Evolutionary conservation across 371 early-diverging fungal species (phyloP), one percentile per base, ranked within the genome.

Genomic region (Syncephalastrum racemosum): DNA sequence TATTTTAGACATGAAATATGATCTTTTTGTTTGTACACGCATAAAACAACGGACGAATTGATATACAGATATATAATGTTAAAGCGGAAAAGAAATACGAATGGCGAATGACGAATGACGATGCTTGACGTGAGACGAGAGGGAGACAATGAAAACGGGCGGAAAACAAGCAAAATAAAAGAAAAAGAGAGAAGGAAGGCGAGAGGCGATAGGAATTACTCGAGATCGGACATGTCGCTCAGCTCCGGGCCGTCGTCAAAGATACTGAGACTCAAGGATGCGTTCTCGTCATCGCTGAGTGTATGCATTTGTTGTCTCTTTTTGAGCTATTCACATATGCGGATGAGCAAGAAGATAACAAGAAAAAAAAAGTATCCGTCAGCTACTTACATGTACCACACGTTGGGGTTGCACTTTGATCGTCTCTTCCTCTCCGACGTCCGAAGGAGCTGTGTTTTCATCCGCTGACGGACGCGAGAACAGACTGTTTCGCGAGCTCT

Each of bases 171-270:
- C 19, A 55, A 27, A 39, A 36, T 45, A 10, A 16, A 22, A 45
- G 2, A 40, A 12, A 6, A 15, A 25, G 39, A 42, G 24, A 49
- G 50, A 22, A 12, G 36, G 19, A 40, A 25, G 19, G 23, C 2
- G 44, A 16, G 41, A 47, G 36, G 48, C 22, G 48, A n/a, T 0
- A 25, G n/a, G 25, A 46, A 24, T 39, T 15, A 50, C 3, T 53
- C 27, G 25, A 57, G 42, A 62, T 53, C 75, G 48, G 77, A 76
- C 61, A 76, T 63, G n/a, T 78, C 78, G 48, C 78, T 78, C 14
- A 78, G 59, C 44, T 78, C 78, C 20, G 78, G 75, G 22, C 78
- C 78, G 62, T 78, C 78, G 44, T 78, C 78, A 63, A 78, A 78
- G 24, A 78, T 72, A 19, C 68, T 70, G 22, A 68, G 53, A 49